Evolutionary conservation across 768 basidiomycete genomes (phyloP).

Genomic region (Strobilomyces dryophilus): DNA sequence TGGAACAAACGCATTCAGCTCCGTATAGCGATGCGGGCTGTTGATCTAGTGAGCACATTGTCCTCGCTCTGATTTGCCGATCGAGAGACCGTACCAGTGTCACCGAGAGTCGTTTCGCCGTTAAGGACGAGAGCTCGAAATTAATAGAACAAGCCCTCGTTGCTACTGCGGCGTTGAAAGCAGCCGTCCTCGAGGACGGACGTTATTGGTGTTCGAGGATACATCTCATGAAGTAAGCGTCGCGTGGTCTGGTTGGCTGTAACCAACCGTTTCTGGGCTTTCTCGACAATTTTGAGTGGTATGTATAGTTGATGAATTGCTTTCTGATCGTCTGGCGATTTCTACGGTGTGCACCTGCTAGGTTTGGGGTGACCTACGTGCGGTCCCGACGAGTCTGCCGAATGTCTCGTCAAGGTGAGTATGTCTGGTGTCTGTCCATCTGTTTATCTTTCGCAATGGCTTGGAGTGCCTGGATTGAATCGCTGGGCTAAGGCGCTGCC

Average conservation of each 20-base stretch:
- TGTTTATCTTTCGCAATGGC: constrained; percentile 21
- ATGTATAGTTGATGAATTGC: neutral
- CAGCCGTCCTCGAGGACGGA: constrained; percentile 60
- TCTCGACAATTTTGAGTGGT: constrained; percentile 71
- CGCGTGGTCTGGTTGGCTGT: neutral
- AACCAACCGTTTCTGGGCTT: constrained; percentile 40
- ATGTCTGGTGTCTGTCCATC: neutral
- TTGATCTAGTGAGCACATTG: constrained; percentile 48
- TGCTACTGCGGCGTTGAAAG: constrained; percentile 48
- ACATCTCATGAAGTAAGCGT: constrained; percentile 71
- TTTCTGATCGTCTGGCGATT: constrained; percentile 27
- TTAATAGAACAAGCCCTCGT: constrained; percentile 49
- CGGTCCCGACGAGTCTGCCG: constrained; percentile 59
- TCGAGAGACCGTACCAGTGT: constrained; percentile 36
- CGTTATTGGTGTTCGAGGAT: constrained; percentile 56
- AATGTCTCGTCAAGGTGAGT: constrained; percentile 51
- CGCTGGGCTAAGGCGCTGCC: too few relatives aligned
- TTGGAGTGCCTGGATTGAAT: too few relatives aligned
- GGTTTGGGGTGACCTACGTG: constrained; percentile 73
- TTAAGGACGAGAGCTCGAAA: constrained; percentile 57
- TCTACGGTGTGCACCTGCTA: constrained; percentile 67
- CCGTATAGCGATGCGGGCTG: constrained; percentile 38
- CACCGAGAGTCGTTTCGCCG: constrained; percentile 73
- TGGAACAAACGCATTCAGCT: neutral
- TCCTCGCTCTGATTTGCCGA: neutral